Conservation (phyloP, 257 asterid genomes). For the Lithospermum erythrorhizon region DNA sequence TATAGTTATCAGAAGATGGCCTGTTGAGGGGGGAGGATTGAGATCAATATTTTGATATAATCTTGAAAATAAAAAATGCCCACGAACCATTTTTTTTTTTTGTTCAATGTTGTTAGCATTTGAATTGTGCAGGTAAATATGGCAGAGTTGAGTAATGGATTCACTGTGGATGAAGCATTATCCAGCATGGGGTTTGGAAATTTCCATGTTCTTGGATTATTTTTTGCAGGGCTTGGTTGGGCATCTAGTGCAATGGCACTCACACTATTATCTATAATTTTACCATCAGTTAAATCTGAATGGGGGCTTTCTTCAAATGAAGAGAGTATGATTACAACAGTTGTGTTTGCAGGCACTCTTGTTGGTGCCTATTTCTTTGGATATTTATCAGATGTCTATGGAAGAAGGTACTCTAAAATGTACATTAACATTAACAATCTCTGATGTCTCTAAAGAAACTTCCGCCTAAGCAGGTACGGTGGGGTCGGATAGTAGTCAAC, state of each 20-base stretch:
- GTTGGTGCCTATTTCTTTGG: conserved; percentile 76
- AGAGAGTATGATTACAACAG: conserved; percentile 56
- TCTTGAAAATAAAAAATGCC: too few relatives aligned
- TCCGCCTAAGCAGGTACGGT: too few relatives aligned
- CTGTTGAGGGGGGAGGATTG: too few relatives aligned
- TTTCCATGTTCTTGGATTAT: conserved; percentile 45
- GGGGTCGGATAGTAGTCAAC: too few relatives aligned
- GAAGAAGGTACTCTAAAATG: conserved; percentile 53
- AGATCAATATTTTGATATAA: too few relatives aligned
- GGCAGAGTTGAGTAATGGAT: conserved; percentile 12
- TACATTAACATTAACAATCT: too few relatives aligned
- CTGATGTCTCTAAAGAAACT: too few relatives aligned
- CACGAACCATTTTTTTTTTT: too few relatives aligned
- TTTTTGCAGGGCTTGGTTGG: conserved; percentile 69
- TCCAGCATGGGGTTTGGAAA: conserved; percentile 59
- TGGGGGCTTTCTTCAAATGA: conserved; percentile 67
- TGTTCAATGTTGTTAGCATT: too few relatives aligned
- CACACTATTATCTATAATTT: conserved; percentile 63
- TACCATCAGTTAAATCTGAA: conserved; percentile 43
- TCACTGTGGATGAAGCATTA: conserved; percentile 63
- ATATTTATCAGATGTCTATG: conserved; percentile 44
- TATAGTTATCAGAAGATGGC: too few relatives aligned
- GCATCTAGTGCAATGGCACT: conserved; percentile 70
- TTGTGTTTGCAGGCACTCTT: conserved; percentile 76
- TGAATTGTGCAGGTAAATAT: conserved; percentile 10